These are phyloP conservation scores for Penicillium antarcticum DNA, from an alignment of 495 filamentous ascomycete species.

Conservation along the genomic window DNA sequence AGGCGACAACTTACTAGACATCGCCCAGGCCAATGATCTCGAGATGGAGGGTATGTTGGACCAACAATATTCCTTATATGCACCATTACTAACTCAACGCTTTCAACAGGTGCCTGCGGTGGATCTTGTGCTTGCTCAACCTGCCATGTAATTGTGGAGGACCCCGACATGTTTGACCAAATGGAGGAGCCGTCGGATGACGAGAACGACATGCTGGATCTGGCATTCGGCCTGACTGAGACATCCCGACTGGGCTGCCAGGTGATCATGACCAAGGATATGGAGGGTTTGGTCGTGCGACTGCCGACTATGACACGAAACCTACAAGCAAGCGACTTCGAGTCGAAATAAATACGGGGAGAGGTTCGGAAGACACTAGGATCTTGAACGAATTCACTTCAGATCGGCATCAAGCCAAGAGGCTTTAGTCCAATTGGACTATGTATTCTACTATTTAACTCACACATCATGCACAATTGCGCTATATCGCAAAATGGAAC, in stretches of 20 bases:
- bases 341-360: constrained; percentile 29
- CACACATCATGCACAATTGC: constrained; percentile 13
- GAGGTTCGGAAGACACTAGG: not conserved
- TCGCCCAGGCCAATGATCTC: constrained; percentile 89
- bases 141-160: constrained; percentile 90
- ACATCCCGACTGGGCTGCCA: constrained; percentile 96
- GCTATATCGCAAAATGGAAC: constrained; percentile 21
- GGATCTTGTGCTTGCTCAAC: constrained; percentile 96
- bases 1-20: constrained; percentile 90
- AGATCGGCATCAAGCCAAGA: not conserved
- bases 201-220: constrained; percentile 98
- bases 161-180: constrained; percentile 80
- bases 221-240: constrained; percentile 94
- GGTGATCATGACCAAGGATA: constrained; percentile 82
- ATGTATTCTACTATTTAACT: constrained; percentile 24
- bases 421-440: constrained; percentile 16
- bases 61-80: not conserved
- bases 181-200: constrained; percentile 93
- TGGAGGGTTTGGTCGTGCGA: constrained; percentile 81
- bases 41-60: constrained; percentile 85
- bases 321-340: constrained; percentile 90
- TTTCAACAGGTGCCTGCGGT: constrained; percentile 71
- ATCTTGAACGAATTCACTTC: not conserved
- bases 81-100: not conserved
- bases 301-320: constrained; percentile 94